Evolutionary conservation across 2,329 filamentous ascomycete genomes (phyloP), one percentile per base, ranked within the genome.

Genomic region (Laburnicola sp.): DNA sequence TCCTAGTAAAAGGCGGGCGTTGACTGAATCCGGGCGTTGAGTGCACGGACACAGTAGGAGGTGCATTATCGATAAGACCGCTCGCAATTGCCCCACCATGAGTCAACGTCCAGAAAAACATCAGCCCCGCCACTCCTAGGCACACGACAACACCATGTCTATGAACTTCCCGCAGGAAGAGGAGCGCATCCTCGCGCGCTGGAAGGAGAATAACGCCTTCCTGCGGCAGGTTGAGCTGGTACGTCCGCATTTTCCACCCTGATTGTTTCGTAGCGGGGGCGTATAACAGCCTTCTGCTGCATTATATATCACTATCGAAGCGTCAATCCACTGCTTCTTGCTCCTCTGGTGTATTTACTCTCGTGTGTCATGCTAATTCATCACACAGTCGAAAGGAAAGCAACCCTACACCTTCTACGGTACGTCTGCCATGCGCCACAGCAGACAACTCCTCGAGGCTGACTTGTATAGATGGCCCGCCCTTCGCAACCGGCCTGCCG

Each of bases 141-240:
- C 53, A 51, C 62, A 59, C 57, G 51, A 60, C 51, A 59, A 57
- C 55, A 57, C 57, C 50, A 91, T 92, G 88, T 90, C 88, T 69
- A 93, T 97, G 78, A 85, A 93, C 76, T 97, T 97, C 74, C 88
- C 93, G 50, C 88, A 89, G 74, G 89, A 94, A 75, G 93, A 97
- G 81, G 88, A 95, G 78, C 83, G 80, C 57, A 83, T 92, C 73
- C 86, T 97, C 74, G 80, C 86, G 71, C 83, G 85, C 77, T 99
- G 93, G 94, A 88, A 86, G 70, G 89, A 94, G 71, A 94, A 96
- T 72, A 83, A 93, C 68, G 94, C 94, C 62, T 97, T 97, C 74
- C 84, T 89, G 70, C 86, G 87, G 57, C 90, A 95, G 78, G 85
- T 93, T 56, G 88, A 94, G 75, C 84, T 97, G 50, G 69, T 71